These are phyloP conservation scores for Petrea volubilis DNA, from an alignment of 257 asterid species.

Conservation along the genomic window DNA sequence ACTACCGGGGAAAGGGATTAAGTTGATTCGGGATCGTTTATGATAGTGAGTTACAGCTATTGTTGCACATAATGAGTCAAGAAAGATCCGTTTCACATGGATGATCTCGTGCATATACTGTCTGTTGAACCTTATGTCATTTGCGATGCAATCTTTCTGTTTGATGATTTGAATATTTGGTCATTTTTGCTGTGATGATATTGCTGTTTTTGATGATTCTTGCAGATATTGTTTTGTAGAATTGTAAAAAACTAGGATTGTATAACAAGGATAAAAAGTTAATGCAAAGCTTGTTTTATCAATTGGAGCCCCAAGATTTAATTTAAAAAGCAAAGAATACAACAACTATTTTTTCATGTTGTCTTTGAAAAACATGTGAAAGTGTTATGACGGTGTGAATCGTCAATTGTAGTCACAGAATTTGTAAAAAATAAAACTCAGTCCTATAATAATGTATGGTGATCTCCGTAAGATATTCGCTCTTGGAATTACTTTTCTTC, in stretches of 20 bases:
- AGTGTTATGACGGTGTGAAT: not conserved
- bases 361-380: not conserved
- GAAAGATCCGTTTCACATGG: not conserved
- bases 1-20: not conserved
- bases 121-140: not conserved
- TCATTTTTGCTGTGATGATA: not conserved
- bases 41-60: not conserved
- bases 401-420: not conserved
- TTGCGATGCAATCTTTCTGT: not conserved
- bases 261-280: not conserved
- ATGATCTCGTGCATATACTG: not conserved
- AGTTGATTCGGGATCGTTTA: not conserved
- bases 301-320: not conserved
- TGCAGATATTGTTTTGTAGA: slow-evolving; percentile 6
- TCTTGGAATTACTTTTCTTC: not conserved
- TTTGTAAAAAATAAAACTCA: too few species aligned
- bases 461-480: too few species aligned
- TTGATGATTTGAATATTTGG: slow-evolving; percentile 3
- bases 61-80: too few species aligned
- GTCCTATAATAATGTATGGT: too few species aligned
- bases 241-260: not conserved
- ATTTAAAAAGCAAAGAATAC: not conserved
- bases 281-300: not conserved
- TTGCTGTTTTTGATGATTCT: slow-evolving; percentile 1
- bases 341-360: not conserved